phyloP scores from a whole-genome alignment of 2,329 filamentous ascomycete species.

The Arthroderma sp. region DNA sequence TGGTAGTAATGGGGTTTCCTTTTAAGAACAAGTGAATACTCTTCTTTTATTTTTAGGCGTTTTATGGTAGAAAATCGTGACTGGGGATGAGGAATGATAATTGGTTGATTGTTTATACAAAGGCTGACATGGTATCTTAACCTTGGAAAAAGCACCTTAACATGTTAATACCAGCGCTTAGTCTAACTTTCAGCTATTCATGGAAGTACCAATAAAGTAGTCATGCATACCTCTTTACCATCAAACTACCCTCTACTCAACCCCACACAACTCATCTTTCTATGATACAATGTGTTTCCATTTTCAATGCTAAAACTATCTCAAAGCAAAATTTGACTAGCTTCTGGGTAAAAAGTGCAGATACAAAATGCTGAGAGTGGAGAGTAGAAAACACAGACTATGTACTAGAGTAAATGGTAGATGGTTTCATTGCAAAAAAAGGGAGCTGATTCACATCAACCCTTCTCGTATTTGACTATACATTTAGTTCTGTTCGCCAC shows the following conservation, averaged over 20 bases:
- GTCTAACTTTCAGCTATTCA: no score
- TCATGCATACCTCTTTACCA: no score
- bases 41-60: not conserved
- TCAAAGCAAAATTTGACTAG: not conserved
- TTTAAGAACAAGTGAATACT: not conserved
- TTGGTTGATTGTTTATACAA: not conserved
- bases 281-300: not conserved
- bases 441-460: not conserved
- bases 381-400: not conserved
- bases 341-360: not conserved
- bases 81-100: not conserved
- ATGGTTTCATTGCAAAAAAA: not conserved
- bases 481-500: constrained; percentile 46
- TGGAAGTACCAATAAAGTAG: no score
- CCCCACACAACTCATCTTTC: not conserved
- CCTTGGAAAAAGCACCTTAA: no score
- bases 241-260: no score
- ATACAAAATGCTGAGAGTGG: not conserved
- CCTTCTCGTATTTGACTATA: constrained; percentile 10
- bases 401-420: not conserved
- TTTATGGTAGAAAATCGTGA: not conserved
- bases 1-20: not conserved
- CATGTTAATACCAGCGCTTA: no score
- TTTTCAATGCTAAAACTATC: not conserved
- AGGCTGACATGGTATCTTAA: no score